Base-by-base conservation (phyloP, 2,329 filamentous ascomycete genomes). In the Aureobasidium sp. region DNA sequence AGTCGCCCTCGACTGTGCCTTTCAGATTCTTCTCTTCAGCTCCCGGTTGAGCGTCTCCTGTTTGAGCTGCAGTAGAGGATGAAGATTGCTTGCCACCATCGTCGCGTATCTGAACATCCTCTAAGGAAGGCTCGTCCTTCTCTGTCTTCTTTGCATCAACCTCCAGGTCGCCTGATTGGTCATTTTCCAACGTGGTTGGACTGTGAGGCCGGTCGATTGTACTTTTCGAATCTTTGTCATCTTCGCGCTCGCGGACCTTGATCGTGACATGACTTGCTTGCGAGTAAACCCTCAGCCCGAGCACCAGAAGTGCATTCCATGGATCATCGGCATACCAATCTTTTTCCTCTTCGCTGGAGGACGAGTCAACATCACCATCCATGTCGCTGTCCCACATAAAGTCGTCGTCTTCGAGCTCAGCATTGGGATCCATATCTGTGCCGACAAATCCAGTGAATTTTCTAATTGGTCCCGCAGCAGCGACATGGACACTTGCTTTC, bases 261-360 rank as follows among this genome's bases (percentile, higher is more conserved):
- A 83, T 71, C 3, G 68, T 72, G 30, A 81, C 71, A 24, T 71
- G 69, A 0, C 79, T 75, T 55, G 77, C 73, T 48, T 57, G 51
- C 8, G 73, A 75, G 60, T 80, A 83, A 0, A 83, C 79, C 5
- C 78, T 70, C 25, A 83, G 63, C 0, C 80, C 80, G 4, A 83
- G 73, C 14, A 83, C 59, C 56, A 78, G 80, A 1, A 81, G 72
- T 0, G 80, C 80, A 59, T 82, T 81, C 80, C 80, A 83, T 0
- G 78, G 78, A 56, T 77, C 74, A 16, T 70, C 67, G 37, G 68
- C 70, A 49, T 75, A 74, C 30, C 74, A 69, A 24, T 71, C 70
- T 3, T 35, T 38, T 14, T 56, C 54, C 3, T 47, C 24, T 19
- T 54, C 55, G 16, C 60, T 54, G 14, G 27, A 30, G 6, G 34